Evolutionary conservation across 2,329 filamentous ascomycete genomes (phyloP).

Genomic region (Talaromyces sp.): DNA sequence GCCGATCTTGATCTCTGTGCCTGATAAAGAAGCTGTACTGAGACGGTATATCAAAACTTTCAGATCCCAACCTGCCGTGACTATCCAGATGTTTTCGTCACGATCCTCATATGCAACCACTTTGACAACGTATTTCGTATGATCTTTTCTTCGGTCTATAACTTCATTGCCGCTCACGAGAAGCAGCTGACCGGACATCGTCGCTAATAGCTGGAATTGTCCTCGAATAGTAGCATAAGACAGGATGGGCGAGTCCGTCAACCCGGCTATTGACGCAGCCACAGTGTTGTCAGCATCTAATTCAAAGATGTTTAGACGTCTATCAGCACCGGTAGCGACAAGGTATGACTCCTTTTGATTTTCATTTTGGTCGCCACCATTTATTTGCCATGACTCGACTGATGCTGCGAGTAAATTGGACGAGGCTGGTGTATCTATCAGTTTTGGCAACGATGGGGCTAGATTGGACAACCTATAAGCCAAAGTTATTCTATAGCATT

Average conservation of each 20-base stretch:
- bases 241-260: conserved; percentile 49
- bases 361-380: conserved; percentile 16
- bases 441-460: conserved; percentile 47
- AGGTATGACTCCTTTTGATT: conserved; percentile 28
- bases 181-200: conserved; percentile 57
- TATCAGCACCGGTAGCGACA: conserved; percentile 47
- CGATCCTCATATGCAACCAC: conserved; percentile 40
- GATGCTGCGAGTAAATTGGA: conserved; percentile 54
- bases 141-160: conserved; percentile 52
- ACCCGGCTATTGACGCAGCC: conserved; percentile 26
- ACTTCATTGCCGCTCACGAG: conserved; percentile 45
- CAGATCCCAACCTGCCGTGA: conserved; percentile 60
- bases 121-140: conserved; percentile 58
- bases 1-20: conserved; percentile 21
- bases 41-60: conserved; percentile 53
- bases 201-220: conserved; percentile 49
- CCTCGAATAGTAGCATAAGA: conserved; percentile 47
- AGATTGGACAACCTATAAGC: conserved; percentile 17
- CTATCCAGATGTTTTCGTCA: conserved; percentile 40
- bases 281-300: conserved; percentile 22
- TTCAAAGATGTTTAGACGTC: conserved; percentile 46
- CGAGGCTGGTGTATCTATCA: conserved; percentile 44
- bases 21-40: neutral
- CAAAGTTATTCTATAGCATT: neutral
- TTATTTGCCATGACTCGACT: conserved; percentile 37